These are phyloP conservation scores for Plicaturopsis crispa DNA, from an alignment of 768 basidiomycete species.

Conservation along the genomic window DNA sequence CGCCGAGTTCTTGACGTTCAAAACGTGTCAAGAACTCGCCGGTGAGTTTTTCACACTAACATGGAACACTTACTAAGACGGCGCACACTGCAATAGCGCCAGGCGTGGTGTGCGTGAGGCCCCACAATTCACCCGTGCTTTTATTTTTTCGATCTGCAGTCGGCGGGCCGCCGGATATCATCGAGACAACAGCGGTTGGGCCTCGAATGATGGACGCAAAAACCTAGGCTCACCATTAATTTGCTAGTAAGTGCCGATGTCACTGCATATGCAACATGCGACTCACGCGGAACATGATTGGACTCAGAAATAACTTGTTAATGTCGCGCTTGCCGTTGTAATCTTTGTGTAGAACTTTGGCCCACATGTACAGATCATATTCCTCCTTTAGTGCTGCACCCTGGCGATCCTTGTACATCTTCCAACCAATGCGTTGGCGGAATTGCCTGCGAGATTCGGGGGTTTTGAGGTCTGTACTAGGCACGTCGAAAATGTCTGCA, in stretches of 20 bases:
- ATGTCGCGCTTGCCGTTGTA: background rate
- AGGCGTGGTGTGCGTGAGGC: constrained; percentile 5
- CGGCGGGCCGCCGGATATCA: too few species aligned
- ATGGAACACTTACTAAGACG: background rate
- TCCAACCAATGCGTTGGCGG: background rate
- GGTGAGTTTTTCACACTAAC: too few species aligned
- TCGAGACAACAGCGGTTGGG: too few species aligned
- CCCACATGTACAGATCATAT: background rate
- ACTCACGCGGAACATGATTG: background rate
- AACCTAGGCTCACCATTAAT: too few species aligned
- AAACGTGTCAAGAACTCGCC: too few species aligned
- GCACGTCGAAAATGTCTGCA: background rate
- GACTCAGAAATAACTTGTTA: background rate
- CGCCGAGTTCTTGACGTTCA: too few species aligned
- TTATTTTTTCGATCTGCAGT: background rate
- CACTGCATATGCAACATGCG: background rate
- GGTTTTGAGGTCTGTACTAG: background rate
- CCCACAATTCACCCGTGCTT: constrained; percentile 2
- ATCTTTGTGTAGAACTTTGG: background rate
- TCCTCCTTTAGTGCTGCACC: too few species aligned
- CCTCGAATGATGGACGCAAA: too few species aligned
- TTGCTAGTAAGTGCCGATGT: background rate
- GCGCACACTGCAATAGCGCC: constrained; percentile 5
- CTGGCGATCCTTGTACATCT: background rate
- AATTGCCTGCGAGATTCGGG: too few species aligned